phyloP scores from a whole-genome alignment of 352 stramenopile genomes.

The Phytopythium boreale region DNA sequence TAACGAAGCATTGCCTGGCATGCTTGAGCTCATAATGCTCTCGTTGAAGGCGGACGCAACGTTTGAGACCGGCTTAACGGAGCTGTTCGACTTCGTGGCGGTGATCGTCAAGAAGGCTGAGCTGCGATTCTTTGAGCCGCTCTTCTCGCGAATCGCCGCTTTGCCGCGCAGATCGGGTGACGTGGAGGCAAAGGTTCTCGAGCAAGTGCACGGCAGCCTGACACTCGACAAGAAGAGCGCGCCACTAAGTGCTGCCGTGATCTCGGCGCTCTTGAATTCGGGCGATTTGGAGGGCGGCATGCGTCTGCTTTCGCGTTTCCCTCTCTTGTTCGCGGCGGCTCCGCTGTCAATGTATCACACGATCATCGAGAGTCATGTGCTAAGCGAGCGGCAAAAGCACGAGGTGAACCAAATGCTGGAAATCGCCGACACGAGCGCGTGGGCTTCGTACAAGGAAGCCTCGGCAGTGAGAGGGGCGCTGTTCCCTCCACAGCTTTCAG shows the following conservation, averaged over 20 bases:
- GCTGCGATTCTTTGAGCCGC: constrained; percentile 27
- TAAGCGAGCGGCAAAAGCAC: constrained; percentile 61
- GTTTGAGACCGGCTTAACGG: constrained; percentile 22
- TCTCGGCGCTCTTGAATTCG: constrained; percentile 67
- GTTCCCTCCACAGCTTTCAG: constrained; percentile 67
- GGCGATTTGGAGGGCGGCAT: constrained; percentile 54
- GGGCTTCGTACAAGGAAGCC: constrained; percentile 72
- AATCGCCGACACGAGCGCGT: constrained; percentile 78
- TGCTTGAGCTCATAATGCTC: constrained; percentile 51
- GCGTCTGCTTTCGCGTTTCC: constrained; percentile 53
- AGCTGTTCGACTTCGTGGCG: constrained; percentile 44
- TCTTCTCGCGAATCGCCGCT: constrained; percentile 38
- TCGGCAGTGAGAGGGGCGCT: constrained; percentile 40
- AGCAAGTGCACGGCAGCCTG: constrained; percentile 42
- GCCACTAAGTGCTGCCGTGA: constrained; percentile 49
- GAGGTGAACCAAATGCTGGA: constrained; percentile 75
- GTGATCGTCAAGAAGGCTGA: constrained; percentile 45
- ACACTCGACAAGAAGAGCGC: constrained; percentile 43
- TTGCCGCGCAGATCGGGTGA: constrained; percentile 23
- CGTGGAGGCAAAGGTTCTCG: constrained; percentile 43
- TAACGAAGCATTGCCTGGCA: constrained; percentile 34
- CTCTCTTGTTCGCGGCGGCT: constrained; percentile 57
- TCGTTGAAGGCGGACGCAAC: constrained; percentile 23
- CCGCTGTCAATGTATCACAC: constrained; percentile 75
- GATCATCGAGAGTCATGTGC: constrained; percentile 67